Base-by-base conservation (phyloP, 345 rosid genomes). In the Rhodamnia rubescens region DNA sequence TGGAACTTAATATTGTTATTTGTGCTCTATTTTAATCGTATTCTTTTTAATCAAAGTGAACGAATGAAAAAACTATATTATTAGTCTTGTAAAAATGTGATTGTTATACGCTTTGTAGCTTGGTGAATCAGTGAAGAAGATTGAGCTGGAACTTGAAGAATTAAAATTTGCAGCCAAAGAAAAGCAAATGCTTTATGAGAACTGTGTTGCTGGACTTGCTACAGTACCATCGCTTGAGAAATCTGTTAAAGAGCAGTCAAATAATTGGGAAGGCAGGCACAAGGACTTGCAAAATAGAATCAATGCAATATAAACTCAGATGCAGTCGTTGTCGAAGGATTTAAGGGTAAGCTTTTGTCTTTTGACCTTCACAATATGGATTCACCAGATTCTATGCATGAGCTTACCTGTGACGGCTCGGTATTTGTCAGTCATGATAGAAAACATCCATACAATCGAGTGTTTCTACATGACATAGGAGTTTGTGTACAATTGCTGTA, bases 181-280 rank as follows among this genome's bases (percentile, higher is more conserved):
- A 81, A 96, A 95, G 88, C 92, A 95, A 86, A 86, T 87, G 61
- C 87, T 92, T 82, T 92, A 91, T 88, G 89, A 91, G 83, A 89
- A 88, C 50, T 91, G 94, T 90, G 89, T 90, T 29, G 10, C 50
- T 47, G 8, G 50, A 47, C 50, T 47, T 2, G 89, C 86, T 84
- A 85, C 87, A 14, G 96, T 94, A 84, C 89, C 89, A 56, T 88
- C 36, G 69, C 98, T 94, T 83, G 98, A 94, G 87, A 94, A 90
- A 88, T 93, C 98, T 54, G 93, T 96, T 83, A 94, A 87, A 90
- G 98, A 95, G 75, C 98, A 96, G 84, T 94, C 92, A 53, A 93
- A 89, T 85, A 94, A 93, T 90, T 90, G 99, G 87, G 97, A 92
- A 83, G 94, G 92, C 84, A 90, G 94, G 89, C 96, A 95, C 83